Conservation (phyloP, 2,329 filamentous ascomycete genomes). For the Aspergillus texensis region DNA sequence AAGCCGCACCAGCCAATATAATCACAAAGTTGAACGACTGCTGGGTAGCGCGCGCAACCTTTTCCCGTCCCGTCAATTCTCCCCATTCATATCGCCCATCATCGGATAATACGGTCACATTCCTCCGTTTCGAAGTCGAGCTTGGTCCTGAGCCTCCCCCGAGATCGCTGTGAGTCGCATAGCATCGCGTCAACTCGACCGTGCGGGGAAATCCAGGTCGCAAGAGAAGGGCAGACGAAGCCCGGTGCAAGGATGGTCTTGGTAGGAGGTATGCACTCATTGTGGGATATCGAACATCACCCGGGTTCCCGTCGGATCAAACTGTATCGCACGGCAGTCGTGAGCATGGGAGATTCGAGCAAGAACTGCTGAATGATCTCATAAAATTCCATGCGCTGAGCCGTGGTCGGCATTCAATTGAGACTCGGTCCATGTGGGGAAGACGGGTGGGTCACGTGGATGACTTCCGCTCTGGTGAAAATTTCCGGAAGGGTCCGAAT, state of each 20-base stretch:
- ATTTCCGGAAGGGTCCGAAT: slow-evolving; percentile 15
- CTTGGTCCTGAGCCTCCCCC: slow-evolving; percentile 43
- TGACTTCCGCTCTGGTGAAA: slow-evolving; percentile 14
- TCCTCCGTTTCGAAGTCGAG: slow-evolving; percentile 51
- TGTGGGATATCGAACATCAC: slow-evolving; percentile 19
- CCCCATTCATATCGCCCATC: slow-evolving; percentile 81
- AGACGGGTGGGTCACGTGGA: slow-evolving; percentile 25
- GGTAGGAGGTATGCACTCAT: slow-evolving; percentile 30
- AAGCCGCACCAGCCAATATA: slow-evolving; percentile 70
- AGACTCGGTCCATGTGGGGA: slow-evolving; percentile 18
- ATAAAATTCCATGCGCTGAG: not conserved
- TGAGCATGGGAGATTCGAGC: slow-evolving; percentile 7
- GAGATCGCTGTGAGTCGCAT: slow-evolving; percentile 61
- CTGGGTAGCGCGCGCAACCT: slow-evolving; percentile 81
- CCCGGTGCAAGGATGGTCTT: slow-evolving; percentile 22
- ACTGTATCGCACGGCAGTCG: not conserved
- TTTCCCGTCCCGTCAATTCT: slow-evolving; percentile 74
- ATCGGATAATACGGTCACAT: slow-evolving; percentile 83
- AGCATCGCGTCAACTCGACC: slow-evolving; percentile 46
- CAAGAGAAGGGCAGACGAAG: slow-evolving; percentile 27
- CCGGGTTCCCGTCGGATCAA: slow-evolving; percentile 20
- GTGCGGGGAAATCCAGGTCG: slow-evolving; percentile 41
- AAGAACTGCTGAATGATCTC: not conserved
- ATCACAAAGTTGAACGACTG: slow-evolving; percentile 87
- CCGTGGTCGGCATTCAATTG: not conserved